Evolutionary conservation across 2,329 filamentous ascomycete genomes (phyloP), one percentile per base, ranked within the genome.

Genomic region (Neofusicoccum umdonicola): DNA sequence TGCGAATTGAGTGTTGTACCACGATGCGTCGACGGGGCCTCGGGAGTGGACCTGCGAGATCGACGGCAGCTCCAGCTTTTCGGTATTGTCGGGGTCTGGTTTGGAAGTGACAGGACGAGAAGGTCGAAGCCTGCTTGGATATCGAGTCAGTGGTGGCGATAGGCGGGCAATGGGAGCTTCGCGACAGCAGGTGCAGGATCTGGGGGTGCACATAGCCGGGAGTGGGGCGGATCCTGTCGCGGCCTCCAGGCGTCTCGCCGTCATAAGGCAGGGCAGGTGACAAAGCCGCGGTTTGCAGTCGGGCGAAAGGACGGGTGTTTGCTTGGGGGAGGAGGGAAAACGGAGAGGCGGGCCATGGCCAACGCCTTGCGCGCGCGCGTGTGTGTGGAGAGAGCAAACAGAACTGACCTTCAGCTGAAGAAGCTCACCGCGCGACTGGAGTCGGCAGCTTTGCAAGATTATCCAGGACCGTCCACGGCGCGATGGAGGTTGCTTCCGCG

Each of bases 11-110:
- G 84, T 82, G 80, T 88, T 88, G 81, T 89, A 90, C 81, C 87
- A 92, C 78, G 82, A 79, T 70, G 83, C 83, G 80, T 93, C 89
- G 80, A 86, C 84, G 76, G 85, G 84, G 83, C 89, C 89, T 87
- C 90, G 89, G 86, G 88, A 87, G 81, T 91, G 89, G 83, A 91
- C 87, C 83, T 91, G 88, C 76, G 90, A 90, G 77, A 93, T 90
- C 82, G 91, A 91, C 82, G 91, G 90, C 80, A 93, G 88, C 91
- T 93, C 92, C 92, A 96, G 92, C 85, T 93, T 95, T 89, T 87
- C 91, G 91, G 88, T 90, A 81, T 87, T 82, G 76, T 67, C 54
- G 65, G 68, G 57, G 35, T 64, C 42, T 54, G 48, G 48, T 48
- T 63, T 54, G 61, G 42, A 54, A 63, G 56, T 35, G 56, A 63